Evolutionary conservation across 1,284 basidiomycete genomes (phyloP).

Genomic region (Malassezia pachydermatis): DNA sequence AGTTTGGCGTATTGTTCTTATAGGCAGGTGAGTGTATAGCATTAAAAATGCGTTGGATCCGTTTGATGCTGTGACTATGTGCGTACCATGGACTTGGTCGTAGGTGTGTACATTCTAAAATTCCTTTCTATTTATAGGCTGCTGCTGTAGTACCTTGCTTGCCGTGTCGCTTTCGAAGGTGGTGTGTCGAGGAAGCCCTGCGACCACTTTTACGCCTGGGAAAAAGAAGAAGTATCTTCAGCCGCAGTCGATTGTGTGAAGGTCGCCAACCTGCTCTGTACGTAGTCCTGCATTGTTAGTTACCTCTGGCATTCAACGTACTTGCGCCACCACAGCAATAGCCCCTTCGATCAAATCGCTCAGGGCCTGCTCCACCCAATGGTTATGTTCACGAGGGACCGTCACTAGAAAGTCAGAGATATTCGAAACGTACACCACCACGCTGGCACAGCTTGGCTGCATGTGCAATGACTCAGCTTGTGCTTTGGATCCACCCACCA

Average conservation of each 20-base stretch:
- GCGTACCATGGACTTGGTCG: no score
- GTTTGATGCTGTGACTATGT: no score
- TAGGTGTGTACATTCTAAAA: no score
- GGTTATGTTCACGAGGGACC: constrained; percentile 35
- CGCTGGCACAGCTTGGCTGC: constrained; percentile 36
- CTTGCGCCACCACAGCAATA: constrained; percentile 33
- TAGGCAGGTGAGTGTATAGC: constrained; percentile 14
- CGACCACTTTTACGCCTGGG: no score
- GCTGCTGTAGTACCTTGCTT: neutral
- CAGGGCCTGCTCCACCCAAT: constrained; percentile 44
- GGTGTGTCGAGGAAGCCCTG: no score
- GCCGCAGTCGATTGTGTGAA: constrained; percentile 1
- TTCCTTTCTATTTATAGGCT: no score
- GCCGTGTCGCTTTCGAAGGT: no score
- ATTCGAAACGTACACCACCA: constrained; percentile 33
- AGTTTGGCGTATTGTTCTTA: neutral
- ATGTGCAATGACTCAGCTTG: constrained; percentile 34
- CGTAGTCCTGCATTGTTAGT: constrained; percentile 25
- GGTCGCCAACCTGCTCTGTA: constrained; percentile 28
- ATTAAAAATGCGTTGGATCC: constrained; percentile 7
- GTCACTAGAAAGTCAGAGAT: constrained; percentile 23
- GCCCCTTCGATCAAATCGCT: constrained; percentile 41
- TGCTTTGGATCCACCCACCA: constrained; percentile 39
- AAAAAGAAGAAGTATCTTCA: no score
- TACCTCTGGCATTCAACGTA: neutral